A percentile compares a stretch with the other conserved stretches of the same genome.
phyloP scores from a whole-genome alignment of 2,329 filamentous ascomycete genomes.

The Pseudocercospora macadamiae region DNA sequence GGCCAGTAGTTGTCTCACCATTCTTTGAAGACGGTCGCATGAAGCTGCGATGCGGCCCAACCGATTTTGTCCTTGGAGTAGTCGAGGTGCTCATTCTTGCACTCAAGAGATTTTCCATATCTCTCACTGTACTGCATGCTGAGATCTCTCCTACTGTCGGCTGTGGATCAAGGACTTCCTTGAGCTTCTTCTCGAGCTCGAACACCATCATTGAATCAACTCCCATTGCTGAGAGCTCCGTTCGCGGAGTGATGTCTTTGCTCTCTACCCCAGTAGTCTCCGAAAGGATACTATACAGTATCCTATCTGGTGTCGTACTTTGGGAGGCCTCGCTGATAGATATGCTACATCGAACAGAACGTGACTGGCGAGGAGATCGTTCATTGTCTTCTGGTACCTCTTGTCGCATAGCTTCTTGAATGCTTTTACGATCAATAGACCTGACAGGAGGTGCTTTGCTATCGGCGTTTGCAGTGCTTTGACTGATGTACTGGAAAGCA shows the following conservation, averaged over 20 bases:
- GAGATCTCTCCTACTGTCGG: constrained; percentile 14
- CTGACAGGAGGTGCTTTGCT: no score
- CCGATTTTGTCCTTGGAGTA: background rate
- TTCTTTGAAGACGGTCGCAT: background rate
- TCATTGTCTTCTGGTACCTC: background rate
- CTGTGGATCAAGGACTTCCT: constrained; percentile 9
- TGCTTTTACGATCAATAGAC: no score
- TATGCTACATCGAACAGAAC: background rate
- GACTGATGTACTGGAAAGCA: constrained; percentile 10
- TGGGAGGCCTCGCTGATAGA: background rate
- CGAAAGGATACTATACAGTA: constrained; percentile 9
- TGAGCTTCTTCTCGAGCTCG: constrained; percentile 19
- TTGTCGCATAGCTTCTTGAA: no score
- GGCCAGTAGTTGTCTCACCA: background rate
- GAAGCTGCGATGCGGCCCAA: background rate
- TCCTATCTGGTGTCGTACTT: constrained; percentile 1
- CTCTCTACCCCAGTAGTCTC: constrained; percentile 18
- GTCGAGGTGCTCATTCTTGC: background rate
- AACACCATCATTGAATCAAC: constrained; percentile 26
- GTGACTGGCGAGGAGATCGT: background rate
- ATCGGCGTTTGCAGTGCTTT: background rate
- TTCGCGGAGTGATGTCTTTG: constrained; percentile 13
- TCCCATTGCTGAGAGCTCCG: constrained; percentile 17
- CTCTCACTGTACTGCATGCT: constrained; percentile 19
- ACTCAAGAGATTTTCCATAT: constrained; percentile 18